Base-by-base conservation (phyloP, 768 basidiomycete genomes). In the Coprinopsis marcescibilis region DNA sequence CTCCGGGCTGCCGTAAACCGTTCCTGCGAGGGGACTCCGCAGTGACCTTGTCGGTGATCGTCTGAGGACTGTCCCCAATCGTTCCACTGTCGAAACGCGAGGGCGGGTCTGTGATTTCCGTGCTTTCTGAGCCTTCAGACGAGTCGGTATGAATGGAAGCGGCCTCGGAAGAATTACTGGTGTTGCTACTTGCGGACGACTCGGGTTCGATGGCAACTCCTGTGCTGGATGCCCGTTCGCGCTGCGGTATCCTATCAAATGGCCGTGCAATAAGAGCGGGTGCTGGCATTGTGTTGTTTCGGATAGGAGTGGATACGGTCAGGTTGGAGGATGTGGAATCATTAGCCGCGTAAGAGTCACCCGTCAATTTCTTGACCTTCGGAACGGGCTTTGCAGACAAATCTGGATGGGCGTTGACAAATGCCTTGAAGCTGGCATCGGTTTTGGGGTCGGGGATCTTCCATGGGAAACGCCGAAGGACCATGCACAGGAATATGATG, bases 401-500 rank as follows among this genome's bases (percentile, higher is more conserved):
- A 62, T 96, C 93, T 20, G 94, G 93, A 63, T 99, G 94, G 26
- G 92, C 87, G 55, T 85, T 77, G 53, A 97, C 85, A 60, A 96
- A 99, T 6, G 91, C 83, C 50, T 83, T 80, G 73, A 91, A 99
- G 60, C 83, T 88, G 46, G 87, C 78, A 62, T 98, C 96, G 14
- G 82, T 81, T 76, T 95, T 95, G 57, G 83, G 73, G 61, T 99
- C 96, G 10, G 96, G 95, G 47, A 98, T 87, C 65, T 92, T 98
- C 96, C 96, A 99, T 3, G 96, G 96, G 73, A 99, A 99, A 43
- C 96, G 80, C 44, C 95, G 78, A 26, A 99, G 78, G 53, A 96
- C 73, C 96, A 99, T 99, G 72, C 96, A 99, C 74, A 98, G 81
- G 73, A 99, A 97, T 59, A 99, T 99, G 65, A 99, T 91, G 45